Conservation (phyloP, 1,284 basidiomycete genomes). For the Xerocomus nothofagi region DNA sequence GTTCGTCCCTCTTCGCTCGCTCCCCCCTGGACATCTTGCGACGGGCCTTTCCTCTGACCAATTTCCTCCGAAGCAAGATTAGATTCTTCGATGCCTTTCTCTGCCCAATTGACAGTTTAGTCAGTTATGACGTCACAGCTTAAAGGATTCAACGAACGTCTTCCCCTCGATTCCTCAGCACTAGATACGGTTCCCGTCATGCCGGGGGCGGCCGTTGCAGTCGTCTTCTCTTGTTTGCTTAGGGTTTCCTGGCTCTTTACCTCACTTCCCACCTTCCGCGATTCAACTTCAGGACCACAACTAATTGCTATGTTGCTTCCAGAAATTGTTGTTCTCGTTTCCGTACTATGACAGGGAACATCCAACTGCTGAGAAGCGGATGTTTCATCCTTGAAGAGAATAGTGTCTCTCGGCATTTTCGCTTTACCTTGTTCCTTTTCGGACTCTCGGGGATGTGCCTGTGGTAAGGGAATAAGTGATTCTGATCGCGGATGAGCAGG, state of each 20-base stretch:
- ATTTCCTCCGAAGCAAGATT: neutral
- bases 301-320: neutral
- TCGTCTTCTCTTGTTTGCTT: neutral
- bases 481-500: neutral
- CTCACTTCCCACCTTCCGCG: conserved; percentile 4
- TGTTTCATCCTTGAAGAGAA: neutral
- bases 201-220: neutral
- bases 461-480: conserved; percentile 12
- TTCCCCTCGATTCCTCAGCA: neutral
- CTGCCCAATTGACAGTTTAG: neutral
- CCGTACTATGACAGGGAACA: neutral
- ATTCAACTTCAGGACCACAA: neutral
- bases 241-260: neutral
- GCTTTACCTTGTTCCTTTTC: neutral
- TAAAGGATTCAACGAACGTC: conserved; percentile 10
- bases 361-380: conserved; percentile 1
- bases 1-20: conserved; percentile 1
- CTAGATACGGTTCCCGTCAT: neutral
- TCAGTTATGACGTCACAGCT: neutral
- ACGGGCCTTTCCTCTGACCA: neutral
- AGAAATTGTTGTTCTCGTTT: neutral
- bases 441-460: conserved; percentile 1
- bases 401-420: neutral
- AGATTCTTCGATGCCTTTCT: neutral
- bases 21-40: conserved; percentile 3